phyloP scores from a whole-genome alignment of 345 rosid genomes.

The Trapa incisa region DNA sequence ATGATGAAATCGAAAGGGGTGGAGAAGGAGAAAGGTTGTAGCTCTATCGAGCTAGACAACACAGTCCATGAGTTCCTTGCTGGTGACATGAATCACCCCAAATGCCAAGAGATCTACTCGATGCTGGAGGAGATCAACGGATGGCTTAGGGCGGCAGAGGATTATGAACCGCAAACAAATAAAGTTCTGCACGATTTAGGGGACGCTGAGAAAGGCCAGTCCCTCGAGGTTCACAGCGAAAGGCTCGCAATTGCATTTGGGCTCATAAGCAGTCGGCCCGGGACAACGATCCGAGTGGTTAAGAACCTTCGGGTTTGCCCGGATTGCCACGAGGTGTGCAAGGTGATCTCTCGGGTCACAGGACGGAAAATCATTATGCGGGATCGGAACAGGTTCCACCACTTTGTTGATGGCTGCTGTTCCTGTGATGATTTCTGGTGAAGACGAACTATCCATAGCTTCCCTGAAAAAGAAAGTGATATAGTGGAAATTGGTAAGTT shows the following conservation, averaged over 20 bases:
- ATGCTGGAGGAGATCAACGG: conserved; percentile 36
- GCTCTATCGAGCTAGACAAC: conserved; percentile 45
- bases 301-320: conserved; percentile 61
- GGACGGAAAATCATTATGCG: conserved; percentile 54
- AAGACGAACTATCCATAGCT: background rate
- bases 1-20: conserved; percentile 57
- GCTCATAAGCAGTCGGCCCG: conserved; percentile 41
- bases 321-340: conserved; percentile 53
- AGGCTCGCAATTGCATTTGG: conserved; percentile 65
- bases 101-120: conserved; percentile 32
- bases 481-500: background rate
- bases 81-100: conserved; percentile 38
- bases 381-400: conserved; percentile 74
- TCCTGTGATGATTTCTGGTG: conserved; percentile 73
- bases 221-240: conserved; percentile 63
- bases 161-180: conserved; percentile 29
- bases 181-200: conserved; percentile 42
- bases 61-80: conserved; percentile 46
- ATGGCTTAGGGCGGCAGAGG: conserved; percentile 27
- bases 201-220: conserved; percentile 34
- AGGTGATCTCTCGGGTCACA: conserved; percentile 48
- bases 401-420: conserved; percentile 56
- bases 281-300: conserved; percentile 39
- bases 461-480: background rate
- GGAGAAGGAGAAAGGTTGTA: conserved; percentile 54